phyloP scores from a whole-genome alignment of 331 rosid genomes.

The Erythrophleum ivorense region DNA sequence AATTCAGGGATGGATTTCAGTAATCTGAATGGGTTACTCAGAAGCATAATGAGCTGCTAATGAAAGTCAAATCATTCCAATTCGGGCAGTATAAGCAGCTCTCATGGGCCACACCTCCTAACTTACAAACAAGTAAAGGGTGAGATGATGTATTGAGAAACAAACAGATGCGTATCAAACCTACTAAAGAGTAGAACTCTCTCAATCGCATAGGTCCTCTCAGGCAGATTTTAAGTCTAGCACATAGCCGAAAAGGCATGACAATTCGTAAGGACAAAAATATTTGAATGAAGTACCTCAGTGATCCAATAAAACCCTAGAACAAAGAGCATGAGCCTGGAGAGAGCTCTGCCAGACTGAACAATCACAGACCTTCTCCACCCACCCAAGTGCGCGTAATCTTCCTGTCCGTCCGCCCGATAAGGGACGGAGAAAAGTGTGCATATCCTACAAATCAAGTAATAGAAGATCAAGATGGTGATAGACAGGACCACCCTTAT shows the following conservation, averaged over 20 bases:
- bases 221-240: not conserved
- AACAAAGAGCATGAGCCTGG: slow-evolving; percentile 72
- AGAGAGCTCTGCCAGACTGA: slow-evolving; percentile 60
- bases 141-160: not conserved
- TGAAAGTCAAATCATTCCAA: not conserved
- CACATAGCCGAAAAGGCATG: not conserved
- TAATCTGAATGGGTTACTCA: not conserved
- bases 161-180: not conserved
- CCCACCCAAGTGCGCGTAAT: slow-evolving; percentile 75
- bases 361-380: slow-evolving; percentile 79
- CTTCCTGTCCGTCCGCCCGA: slow-evolving; percentile 73
- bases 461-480: slow-evolving; percentile 58
- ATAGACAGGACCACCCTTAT: slow-evolving; percentile 54
- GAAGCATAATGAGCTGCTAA: not conserved
- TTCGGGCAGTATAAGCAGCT: not conserved
- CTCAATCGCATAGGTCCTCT: not conserved
- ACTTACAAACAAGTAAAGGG: not conserved
- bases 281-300: slow-evolving; percentile 48
- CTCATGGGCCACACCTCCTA: not conserved
- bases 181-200: not conserved
- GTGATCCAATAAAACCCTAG: slow-evolving; percentile 92
- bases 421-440: slow-evolving; percentile 69
- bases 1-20: not conserved
- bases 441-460: slow-evolving; percentile 76
- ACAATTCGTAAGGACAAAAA: not conserved